Evolutionary conservation across 768 basidiomycete genomes (phyloP).

Genomic region (Tylopilus sp.): DNA sequence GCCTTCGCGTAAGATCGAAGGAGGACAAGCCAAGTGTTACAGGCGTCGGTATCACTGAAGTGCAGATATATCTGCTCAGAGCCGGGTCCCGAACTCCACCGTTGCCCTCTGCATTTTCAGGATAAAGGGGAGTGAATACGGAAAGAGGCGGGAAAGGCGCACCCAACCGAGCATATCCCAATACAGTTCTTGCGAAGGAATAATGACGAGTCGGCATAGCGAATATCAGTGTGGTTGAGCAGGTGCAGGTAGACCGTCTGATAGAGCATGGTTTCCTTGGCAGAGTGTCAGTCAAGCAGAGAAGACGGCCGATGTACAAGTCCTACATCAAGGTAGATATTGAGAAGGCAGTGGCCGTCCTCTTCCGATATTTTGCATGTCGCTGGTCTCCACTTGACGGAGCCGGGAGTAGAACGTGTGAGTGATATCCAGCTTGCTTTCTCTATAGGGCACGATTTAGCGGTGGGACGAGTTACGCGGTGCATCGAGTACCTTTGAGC

Average conservation of each 20-base stretch:
- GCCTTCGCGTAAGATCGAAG: constrained; percentile 78
- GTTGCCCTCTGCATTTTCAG: constrained; percentile 45
- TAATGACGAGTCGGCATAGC: constrained; percentile 69
- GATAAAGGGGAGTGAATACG: constrained; percentile 6
- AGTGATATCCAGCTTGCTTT: constrained; percentile 71
- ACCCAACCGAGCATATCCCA: constrained; percentile 64
- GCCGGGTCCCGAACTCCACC: constrained; percentile 49
- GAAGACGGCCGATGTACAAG: neutral
- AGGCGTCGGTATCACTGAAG: constrained; percentile 60
- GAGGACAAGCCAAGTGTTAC: constrained; percentile 75
- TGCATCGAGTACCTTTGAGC: constrained; percentile 50
- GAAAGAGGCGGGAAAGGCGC: constrained; percentile 18
- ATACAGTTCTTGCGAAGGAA: constrained; percentile 77
- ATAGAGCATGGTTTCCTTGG: constrained; percentile 67
- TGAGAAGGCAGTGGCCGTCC: constrained; percentile 61
- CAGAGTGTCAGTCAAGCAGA: constrained; percentile 9
- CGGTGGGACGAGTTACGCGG: neutral
- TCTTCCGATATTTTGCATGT: constrained; percentile 70
- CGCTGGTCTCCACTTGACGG: constrained; percentile 69
- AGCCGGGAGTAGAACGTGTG: constrained; percentile 44
- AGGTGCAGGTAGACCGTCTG: constrained; percentile 72
- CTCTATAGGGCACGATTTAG: constrained; percentile 39
- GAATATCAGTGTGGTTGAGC: constrained; percentile 76
- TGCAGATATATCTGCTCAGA: constrained; percentile 72
- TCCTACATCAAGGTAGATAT: constrained; percentile 73